phyloP scores from a whole-genome alignment of 495 filamentous ascomycete genomes.

The Acidiella bohemica region DNA sequence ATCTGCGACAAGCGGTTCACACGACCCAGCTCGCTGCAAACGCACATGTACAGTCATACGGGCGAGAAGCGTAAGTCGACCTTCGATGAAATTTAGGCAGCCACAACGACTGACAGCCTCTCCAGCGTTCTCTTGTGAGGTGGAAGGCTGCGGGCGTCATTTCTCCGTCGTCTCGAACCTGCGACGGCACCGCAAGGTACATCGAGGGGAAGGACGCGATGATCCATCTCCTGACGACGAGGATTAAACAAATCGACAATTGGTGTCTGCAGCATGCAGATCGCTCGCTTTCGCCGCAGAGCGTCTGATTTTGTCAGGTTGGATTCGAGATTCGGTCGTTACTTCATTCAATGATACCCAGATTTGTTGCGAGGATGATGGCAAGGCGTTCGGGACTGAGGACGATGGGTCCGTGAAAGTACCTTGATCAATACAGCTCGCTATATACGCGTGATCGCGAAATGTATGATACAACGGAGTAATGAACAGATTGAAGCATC shows the following conservation, averaged over 20 bases:
- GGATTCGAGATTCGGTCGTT: constrained; percentile 1
- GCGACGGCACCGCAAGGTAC: constrained; percentile 88
- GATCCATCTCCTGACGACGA: constrained; percentile 30
- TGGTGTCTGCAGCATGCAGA: neutral
- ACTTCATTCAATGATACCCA: constrained; percentile 16
- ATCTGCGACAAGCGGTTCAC: constrained; percentile 99
- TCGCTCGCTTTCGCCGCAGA: neutral
- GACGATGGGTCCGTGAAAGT: neutral
- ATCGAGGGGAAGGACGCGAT: constrained; percentile 61
- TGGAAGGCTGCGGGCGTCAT: constrained; percentile 87
- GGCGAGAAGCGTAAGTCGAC: constrained; percentile 87
- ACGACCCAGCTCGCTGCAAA: constrained; percentile 87
- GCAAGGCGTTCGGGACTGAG: neutral
- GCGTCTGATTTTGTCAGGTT: neutral
- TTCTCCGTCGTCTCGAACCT: constrained; percentile 98
- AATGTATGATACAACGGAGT: too few species aligned
- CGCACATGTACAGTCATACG: constrained; percentile 98
- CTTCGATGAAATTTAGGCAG: constrained; percentile 1
- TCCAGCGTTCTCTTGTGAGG: constrained; percentile 81
- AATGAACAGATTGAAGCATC: too few species aligned
- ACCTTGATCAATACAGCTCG: too few species aligned
- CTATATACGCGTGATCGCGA: too few species aligned
- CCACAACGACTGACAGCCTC: constrained; percentile 28
- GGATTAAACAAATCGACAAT: constrained; percentile 3
- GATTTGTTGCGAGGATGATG: neutral